Evolutionary conservation across 768 basidiomycete genomes (phyloP), one percentile per base, ranked within the genome.

Genomic region (Mycena kentingensis): DNA sequence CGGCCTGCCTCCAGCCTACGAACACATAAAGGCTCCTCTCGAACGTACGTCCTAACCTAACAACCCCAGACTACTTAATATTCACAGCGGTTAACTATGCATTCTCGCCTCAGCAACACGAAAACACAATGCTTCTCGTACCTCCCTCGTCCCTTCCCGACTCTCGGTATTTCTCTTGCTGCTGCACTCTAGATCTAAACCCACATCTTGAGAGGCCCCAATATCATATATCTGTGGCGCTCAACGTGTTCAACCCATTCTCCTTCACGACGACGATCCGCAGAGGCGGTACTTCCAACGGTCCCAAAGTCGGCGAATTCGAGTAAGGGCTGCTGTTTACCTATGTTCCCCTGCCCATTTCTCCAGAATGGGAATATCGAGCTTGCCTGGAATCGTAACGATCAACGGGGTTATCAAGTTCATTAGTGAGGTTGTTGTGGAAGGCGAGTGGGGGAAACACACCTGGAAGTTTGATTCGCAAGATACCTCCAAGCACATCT

Each of bases 211-310:
- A 38, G 8, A 38, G 41, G 10, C 67, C 67, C 2, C 55, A 57
- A 22, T 73, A 73, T 43, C 65, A 71, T 42, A 66, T 73, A 11
- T 58, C 65, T 5, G 64, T 72, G 12, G 50, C 46, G 27, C 57
- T 70, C 58, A 74, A 74, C 58, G 69, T 65, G 51, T 71, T 73
- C 60, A 67, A 68, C 24, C 72, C 72, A 1, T 62, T 67, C 18
- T 70, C 69, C 3, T 70, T 63, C 51, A 69, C 73, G 32, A 74
- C 72, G 0, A 67, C 66, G 5, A 42, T 75, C 18, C 60, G 60
- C 22, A 60, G 62, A 28, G 69, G 66, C 10, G 62, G 55, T n/a
- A 61, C 62, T 16, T 63, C 65, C 24, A 46, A 60, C 24, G 70
- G 70, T 2, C 62, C 65, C 34, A 46, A 54, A 18, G 63, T 74